A percentile compares a stretch with the other conserved stretches of the same genome.
Evolutionary conservation across 257 asterid genomes (phyloP).

Genomic region (Scutellaria galericulata): DNA sequence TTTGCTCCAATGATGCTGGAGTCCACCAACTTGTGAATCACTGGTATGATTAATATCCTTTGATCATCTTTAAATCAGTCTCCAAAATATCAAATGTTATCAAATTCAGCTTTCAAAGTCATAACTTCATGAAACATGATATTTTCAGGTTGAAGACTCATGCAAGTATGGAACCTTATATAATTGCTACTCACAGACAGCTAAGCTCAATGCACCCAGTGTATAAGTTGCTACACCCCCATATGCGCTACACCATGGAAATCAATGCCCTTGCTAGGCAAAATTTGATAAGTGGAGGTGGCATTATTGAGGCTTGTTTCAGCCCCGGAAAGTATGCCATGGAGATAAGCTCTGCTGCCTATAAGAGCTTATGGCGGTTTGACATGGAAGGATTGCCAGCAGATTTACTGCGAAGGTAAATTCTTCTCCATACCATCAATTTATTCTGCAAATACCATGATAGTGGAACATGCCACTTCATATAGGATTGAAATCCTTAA

Average conservation of each 20-base stretch:
- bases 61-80: background rate
- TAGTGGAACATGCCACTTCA: background rate
- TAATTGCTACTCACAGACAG: constrained; percentile 85
- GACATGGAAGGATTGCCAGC: constrained; percentile 88
- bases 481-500: background rate
- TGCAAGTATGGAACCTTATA: constrained; percentile 87
- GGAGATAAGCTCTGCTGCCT: constrained; percentile 93
- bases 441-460: background rate
- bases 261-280: constrained; percentile 95
- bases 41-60: constrained; percentile 54
- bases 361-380: constrained; percentile 78
- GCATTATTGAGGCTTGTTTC: constrained; percentile 79
- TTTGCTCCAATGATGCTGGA: constrained; percentile 90
- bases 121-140: constrained; percentile 11
- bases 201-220: constrained; percentile 89
- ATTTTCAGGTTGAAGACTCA: constrained; percentile 86
- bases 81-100: background rate
- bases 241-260: constrained; percentile 88
- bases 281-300: constrained; percentile 83
- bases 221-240: constrained; percentile 80
- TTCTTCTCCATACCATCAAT: background rate
- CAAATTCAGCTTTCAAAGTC: background rate
- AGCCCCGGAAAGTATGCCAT: constrained; percentile 83
- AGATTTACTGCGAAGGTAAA: constrained; percentile 74
- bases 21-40: constrained; percentile 89